Evolutionary conservation across 2,329 filamentous ascomycete species (phyloP).

Genomic region (Talaromyces atroroseus): DNA sequence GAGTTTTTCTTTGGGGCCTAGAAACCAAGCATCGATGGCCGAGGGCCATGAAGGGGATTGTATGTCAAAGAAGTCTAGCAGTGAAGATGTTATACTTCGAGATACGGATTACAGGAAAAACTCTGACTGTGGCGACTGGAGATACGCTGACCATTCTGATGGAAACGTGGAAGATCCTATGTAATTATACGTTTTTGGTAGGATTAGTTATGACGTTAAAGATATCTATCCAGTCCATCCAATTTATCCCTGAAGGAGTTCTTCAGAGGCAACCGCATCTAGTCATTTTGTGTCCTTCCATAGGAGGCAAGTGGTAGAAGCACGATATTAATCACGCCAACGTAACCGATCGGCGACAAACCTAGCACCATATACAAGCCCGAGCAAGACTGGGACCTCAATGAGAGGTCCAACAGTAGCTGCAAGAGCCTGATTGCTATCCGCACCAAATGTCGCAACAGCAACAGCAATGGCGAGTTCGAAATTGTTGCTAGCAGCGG

Average conservation of each 20-base stretch:
- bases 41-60: not conserved
- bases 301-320: not conserved
- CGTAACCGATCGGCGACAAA: slow-evolving; percentile 50
- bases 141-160: not conserved
- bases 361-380: slow-evolving; percentile 67
- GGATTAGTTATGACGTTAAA: not conserved
- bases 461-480: slow-evolving; percentile 87
- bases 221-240: not conserved
- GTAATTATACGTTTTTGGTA: not conserved
- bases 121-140: not conserved
- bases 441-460: slow-evolving; percentile 70
- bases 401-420: slow-evolving; percentile 79
- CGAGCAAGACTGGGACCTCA: slow-evolving; percentile 76
- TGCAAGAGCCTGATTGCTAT: slow-evolving; percentile 75
- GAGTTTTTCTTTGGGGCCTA: not conserved
- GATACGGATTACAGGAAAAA: not conserved
- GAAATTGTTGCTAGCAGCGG: slow-evolving; percentile 88
- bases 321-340: slow-evolving; percentile 42
- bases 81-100: not conserved
- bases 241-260: not conserved
- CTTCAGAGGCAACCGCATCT: not conserved
- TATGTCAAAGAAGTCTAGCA: not conserved
- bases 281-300: not conserved
- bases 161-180: not conserved
- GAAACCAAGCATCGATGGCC: not conserved